phyloP scores from a whole-genome alignment of 2,329 filamentous ascomycete species.

The Paramyrothecium roridum region DNA sequence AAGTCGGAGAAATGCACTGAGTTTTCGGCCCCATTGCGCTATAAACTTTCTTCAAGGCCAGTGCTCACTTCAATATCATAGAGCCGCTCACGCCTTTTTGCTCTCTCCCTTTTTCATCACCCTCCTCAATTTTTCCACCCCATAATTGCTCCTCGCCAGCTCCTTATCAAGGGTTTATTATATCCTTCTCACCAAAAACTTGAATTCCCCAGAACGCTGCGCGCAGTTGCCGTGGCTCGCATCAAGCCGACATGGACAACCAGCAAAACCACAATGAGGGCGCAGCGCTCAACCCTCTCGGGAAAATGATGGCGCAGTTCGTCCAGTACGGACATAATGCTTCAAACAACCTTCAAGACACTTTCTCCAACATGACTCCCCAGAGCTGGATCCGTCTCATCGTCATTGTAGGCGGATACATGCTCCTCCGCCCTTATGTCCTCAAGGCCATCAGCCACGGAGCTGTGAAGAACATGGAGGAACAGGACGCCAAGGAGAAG shows the following conservation, averaged over 20 bases:
- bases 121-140: too few species aligned
- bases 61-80: neutral
- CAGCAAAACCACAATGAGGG: conserved; percentile 20
- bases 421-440: conserved; percentile 71
- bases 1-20: neutral
- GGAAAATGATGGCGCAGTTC: conserved; percentile 27
- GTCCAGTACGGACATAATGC: conserved; percentile 33
- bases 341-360: conserved; percentile 44
- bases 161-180: too few species aligned
- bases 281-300: conserved; percentile 27
- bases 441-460: conserved; percentile 63
- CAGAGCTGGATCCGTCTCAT: conserved; percentile 66
- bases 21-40: neutral
- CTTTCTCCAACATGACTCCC: conserved; percentile 47
- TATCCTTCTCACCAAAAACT: too few species aligned
- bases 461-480: conserved; percentile 63
- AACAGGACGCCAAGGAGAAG: conserved; percentile 50
- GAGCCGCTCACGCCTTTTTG: neutral
- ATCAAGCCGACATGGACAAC: neutral
- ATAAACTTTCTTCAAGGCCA: neutral
- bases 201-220: too few species aligned
- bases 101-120: too few species aligned
- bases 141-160: too few species aligned
- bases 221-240: neutral
- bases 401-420: conserved; percentile 69